These are phyloP conservation scores for Chaetomium olivaceum DNA, from an alignment of 2,329 filamentous ascomycete species.

Conservation along the genomic window DNA sequence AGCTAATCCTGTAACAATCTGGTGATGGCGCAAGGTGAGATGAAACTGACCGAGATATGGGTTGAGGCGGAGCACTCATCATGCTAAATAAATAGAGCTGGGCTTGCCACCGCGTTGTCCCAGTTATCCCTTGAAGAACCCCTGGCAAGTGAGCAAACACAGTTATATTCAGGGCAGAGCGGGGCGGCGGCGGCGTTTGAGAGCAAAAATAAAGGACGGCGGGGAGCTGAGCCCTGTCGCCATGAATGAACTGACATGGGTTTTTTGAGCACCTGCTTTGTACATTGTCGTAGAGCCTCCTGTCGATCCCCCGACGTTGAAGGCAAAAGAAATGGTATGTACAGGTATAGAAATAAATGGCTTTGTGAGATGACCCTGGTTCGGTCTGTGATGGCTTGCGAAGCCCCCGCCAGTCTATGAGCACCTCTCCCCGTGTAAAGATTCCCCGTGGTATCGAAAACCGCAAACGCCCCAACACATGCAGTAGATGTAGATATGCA, in stretches of 20 bases:
- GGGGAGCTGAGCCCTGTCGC: conserved; percentile 1
- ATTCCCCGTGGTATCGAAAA: conserved; percentile 3
- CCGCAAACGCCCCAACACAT: conserved; percentile 20
- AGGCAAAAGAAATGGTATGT: not conserved
- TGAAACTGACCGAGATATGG: conserved; percentile 8
- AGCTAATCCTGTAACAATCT: conserved; percentile 10
- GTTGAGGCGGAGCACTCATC: conserved; percentile 14
- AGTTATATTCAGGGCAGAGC: conserved; percentile 1
- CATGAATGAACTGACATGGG: conserved; percentile 1
- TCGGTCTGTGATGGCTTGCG: conserved; percentile 2
- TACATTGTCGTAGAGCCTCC: conserved; percentile 21
- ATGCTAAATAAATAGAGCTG: conserved; percentile 14
- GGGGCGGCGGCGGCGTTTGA: not conserved
- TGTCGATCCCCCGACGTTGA: not conserved
- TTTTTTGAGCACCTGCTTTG: conserved; percentile 5
- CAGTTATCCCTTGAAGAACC: conserved; percentile 5
- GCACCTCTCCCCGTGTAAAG: not conserved
- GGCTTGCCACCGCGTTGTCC: conserved; percentile 1
- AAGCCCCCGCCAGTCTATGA: not conserved
- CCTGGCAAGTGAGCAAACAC: conserved; percentile 16
- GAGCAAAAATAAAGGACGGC: not conserved
- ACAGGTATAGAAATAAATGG: conserved; percentile 13
- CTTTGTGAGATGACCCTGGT: conserved; percentile 1
- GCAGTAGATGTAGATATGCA: conserved; percentile 9
- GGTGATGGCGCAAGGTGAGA: conserved; percentile 10